A percentile compares a stretch with the other conserved stretches of the same genome.
Conservation (phyloP, 73 alveolate species). For the Uronychia binucleata region DNA sequence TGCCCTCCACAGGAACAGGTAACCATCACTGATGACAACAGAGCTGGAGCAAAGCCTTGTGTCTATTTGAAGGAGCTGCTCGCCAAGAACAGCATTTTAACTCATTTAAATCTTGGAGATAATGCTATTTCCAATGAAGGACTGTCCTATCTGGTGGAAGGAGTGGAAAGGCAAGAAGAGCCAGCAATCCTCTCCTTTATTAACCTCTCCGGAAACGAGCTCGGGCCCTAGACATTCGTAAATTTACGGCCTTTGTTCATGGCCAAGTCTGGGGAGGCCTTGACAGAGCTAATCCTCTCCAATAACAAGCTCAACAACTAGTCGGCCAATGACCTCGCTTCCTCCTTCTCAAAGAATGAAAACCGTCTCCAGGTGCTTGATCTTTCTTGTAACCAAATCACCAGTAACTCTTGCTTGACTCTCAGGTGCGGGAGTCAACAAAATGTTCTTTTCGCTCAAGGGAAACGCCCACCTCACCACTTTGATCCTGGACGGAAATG, state of each 20-base stretch:
- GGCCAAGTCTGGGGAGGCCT: neutral
- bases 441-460: neutral
- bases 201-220: neutral
- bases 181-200: neutral
- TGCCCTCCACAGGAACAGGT: slow-evolving; percentile 61
- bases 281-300: neutral
- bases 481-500: neutral
- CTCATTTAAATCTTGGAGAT: slow-evolving; percentile 46
- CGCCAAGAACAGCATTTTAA: slow-evolving; percentile 30
- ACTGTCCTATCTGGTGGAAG: neutral
- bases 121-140: slow-evolving; percentile 47
- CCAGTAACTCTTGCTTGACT: neutral
- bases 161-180: neutral
- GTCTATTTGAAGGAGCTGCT: slow-evolving; percentile 22
- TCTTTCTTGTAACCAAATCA: neutral
- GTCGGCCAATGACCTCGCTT: neutral
- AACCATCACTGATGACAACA: too few relatives aligned
- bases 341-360: neutral
- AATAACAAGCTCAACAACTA: neutral
- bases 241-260: neutral
- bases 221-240: neutral
- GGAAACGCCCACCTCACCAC: neutral
- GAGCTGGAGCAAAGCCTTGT: slow-evolving; percentile 51
- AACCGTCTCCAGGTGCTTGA: neutral
- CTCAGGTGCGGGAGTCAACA: neutral